phyloP scores from a whole-genome alignment of 441 rosid genomes.

The Sinapis alba region DNA sequence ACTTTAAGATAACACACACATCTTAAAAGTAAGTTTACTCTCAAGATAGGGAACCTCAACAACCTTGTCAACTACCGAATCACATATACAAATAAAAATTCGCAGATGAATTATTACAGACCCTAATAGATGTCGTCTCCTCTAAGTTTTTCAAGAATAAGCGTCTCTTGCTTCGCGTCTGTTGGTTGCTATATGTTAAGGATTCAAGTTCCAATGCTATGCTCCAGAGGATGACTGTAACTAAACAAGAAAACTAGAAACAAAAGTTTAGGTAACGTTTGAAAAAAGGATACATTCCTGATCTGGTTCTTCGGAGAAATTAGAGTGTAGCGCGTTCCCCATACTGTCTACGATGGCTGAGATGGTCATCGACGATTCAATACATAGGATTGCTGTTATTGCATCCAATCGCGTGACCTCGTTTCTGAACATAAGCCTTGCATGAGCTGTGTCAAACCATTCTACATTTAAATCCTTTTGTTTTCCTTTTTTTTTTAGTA shows the following conservation, averaged over 20 bases:
- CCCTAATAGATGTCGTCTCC: constrained; percentile 41
- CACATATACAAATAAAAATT: background rate
- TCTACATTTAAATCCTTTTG: background rate
- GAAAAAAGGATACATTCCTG: constrained; percentile 82
- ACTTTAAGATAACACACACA: too few relatives aligned
- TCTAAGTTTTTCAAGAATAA: constrained; percentile 76
- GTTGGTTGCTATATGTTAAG: constrained; percentile 46
- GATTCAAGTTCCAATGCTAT: constrained; percentile 1
- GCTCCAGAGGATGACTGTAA: background rate
- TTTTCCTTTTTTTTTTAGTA: background rate
- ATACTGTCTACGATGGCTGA: constrained; percentile 88
- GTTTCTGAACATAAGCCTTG: constrained; percentile 94
- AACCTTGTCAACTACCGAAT: background rate
- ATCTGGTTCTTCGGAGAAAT: constrained; percentile 86
- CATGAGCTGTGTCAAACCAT: constrained; percentile 68
- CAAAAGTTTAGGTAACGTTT: background rate
- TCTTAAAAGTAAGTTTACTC: background rate
- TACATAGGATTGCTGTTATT: constrained; percentile 86
- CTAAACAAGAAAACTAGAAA: background rate
- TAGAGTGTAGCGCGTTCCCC: constrained; percentile 88
- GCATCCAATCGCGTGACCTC: constrained; percentile 88
- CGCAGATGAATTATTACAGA: background rate
- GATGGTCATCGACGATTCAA: constrained; percentile 94
- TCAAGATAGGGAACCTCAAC: background rate
- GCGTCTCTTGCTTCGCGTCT: constrained; percentile 82